These are phyloP conservation scores for Cantharellus cinnabarinus DNA, from an alignment of 768 basidiomycete species.

Conservation along the genomic window DNA sequence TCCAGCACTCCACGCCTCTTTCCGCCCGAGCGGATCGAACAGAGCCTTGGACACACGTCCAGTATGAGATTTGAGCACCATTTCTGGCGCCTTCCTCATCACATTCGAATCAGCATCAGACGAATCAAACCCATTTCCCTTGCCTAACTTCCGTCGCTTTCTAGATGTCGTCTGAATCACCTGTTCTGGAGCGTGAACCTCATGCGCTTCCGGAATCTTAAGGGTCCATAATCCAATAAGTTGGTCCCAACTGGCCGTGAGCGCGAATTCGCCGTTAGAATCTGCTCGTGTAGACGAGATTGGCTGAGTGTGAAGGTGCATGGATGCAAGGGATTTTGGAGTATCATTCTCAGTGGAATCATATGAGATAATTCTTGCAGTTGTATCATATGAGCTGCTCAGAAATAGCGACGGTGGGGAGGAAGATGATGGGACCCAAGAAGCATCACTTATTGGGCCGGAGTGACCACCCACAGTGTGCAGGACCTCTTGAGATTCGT, in stretches of 20 bases:
- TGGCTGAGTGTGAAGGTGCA: conserved; percentile 68
- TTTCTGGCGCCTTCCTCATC: conserved; percentile 39
- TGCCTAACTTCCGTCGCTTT: conserved; percentile 37
- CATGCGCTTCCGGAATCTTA: conserved; percentile 36
- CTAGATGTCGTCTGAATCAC: conserved; percentile 27
- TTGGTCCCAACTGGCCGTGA: conserved; percentile 78
- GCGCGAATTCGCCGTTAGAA: conserved; percentile 34
- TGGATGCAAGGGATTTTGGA: conserved; percentile 36
- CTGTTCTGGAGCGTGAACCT: conserved; percentile 26
- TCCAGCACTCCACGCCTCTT: conserved; percentile 51
- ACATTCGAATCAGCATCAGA: conserved; percentile 17
- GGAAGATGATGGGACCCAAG: conserved; percentile 19
- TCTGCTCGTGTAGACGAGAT: conserved; percentile 50
- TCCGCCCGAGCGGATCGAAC: conserved; percentile 25
- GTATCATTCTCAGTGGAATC: conserved; percentile 10
- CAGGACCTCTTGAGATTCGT: conserved; percentile 40
- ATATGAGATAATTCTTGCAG: conserved; percentile 31
- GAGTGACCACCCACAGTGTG: conserved; percentile 31
- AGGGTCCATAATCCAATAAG: conserved; percentile 70
- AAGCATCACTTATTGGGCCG: conserved; percentile 49
- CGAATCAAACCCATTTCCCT: conserved; percentile 7
- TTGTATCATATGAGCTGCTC: conserved; percentile 56
- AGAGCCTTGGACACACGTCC: conserved; percentile 56
- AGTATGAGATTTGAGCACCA: conserved; percentile 67
- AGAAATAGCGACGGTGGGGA: conserved; percentile 8